A percentile compares a stretch with the other conserved stretches of the same genome.
Evolutionary conservation across 805 yeast genomes (phyloP).

Genomic region (Metschnikowia vanudenii): DNA sequence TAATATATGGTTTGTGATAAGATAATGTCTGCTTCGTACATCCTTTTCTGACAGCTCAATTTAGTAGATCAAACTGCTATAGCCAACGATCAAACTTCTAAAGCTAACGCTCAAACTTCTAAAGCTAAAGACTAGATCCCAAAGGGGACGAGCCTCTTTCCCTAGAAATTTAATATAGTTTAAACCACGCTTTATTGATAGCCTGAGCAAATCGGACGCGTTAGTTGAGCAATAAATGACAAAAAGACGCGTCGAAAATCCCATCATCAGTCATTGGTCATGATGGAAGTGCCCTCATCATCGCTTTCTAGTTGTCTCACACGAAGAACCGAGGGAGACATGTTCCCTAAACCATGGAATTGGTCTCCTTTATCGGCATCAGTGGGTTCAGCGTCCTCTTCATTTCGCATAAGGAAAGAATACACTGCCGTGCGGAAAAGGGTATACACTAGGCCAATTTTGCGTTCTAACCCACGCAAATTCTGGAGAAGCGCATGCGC

Average conservation of each 20-base stretch:
- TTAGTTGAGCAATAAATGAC: too few relatives aligned
- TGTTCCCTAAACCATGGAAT: background rate
- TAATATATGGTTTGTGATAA: too few relatives aligned
- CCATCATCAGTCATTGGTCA: background rate
- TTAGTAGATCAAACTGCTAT: too few relatives aligned
- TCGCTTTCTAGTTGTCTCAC: constrained; percentile 7
- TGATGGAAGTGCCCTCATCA: background rate
- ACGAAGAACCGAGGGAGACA: background rate
- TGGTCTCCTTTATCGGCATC: background rate
- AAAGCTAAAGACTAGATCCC: too few relatives aligned
- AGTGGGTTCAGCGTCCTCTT: constrained; percentile 7
- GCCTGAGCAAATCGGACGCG: too few relatives aligned
- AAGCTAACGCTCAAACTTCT: too few relatives aligned
- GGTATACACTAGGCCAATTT: constrained; percentile 63
- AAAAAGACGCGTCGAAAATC: background rate
- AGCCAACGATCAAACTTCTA: too few relatives aligned
- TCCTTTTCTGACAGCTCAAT: too few relatives aligned
- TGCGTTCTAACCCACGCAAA: constrained; percentile 59
- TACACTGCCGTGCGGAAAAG: constrained; percentile 70
- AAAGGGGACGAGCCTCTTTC: too few relatives aligned
- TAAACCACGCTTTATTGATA: too few relatives aligned
- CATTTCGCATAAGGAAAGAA: constrained; percentile 51
- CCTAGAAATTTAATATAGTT: too few relatives aligned
- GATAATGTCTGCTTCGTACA: too few relatives aligned
- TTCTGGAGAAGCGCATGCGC: constrained; percentile 42